A percentile compares a stretch with the other conserved stretches of the same genome.
phyloP scores from a whole-genome alignment of 1,139 yeast genomes.

The Debaryomyces psychrophilus region DNA sequence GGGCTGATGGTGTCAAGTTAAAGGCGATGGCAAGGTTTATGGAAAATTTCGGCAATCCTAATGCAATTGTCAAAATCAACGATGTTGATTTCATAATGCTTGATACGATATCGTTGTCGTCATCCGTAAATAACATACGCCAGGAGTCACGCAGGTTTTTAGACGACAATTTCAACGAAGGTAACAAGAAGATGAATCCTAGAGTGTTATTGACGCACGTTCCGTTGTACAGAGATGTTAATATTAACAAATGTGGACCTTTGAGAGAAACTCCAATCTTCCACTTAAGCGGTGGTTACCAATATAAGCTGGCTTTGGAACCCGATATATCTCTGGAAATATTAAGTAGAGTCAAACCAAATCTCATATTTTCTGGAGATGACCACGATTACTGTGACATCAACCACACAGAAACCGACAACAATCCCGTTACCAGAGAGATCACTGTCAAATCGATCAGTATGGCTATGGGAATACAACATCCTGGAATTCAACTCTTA shows the following conservation, averaged over 20 bases:
- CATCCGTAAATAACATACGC: slow-evolving; percentile 32
- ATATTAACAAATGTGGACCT: slow-evolving; percentile 43
- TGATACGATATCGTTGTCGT: slow-evolving; percentile 49
- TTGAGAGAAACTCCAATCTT: slow-evolving; percentile 40
- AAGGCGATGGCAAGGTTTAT: slow-evolving; percentile 42
- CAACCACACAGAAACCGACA: slow-evolving; percentile 30
- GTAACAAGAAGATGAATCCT: slow-evolving; percentile 25
- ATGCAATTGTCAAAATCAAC: slow-evolving; percentile 30
- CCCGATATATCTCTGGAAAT: slow-evolving; percentile 31
- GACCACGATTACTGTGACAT: slow-evolving; percentile 62
- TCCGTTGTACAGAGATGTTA: slow-evolving; percentile 48
- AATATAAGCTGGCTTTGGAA: slow-evolving; percentile 51
- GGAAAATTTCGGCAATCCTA: slow-evolving; percentile 45
- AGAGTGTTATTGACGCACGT: slow-evolving; percentile 51
- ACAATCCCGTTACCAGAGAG: slow-evolving; percentile 31
- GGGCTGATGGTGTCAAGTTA: slow-evolving; percentile 49
- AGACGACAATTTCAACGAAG: slow-evolving; percentile 19
- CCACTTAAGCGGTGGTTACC: slow-evolving; percentile 44
- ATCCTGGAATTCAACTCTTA: slow-evolving; percentile 57
- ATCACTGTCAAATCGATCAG: slow-evolving; percentile 59
- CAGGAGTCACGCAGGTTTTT: slow-evolving; percentile 35
- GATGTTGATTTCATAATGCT: slow-evolving; percentile 51
- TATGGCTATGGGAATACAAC: slow-evolving; percentile 61
- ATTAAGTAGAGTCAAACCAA: slow-evolving; percentile 40
- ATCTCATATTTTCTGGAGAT: slow-evolving; percentile 51